phyloP scores from a whole-genome alignment of 176 grass and related monocot species.

The Carex myosuroides region DNA sequence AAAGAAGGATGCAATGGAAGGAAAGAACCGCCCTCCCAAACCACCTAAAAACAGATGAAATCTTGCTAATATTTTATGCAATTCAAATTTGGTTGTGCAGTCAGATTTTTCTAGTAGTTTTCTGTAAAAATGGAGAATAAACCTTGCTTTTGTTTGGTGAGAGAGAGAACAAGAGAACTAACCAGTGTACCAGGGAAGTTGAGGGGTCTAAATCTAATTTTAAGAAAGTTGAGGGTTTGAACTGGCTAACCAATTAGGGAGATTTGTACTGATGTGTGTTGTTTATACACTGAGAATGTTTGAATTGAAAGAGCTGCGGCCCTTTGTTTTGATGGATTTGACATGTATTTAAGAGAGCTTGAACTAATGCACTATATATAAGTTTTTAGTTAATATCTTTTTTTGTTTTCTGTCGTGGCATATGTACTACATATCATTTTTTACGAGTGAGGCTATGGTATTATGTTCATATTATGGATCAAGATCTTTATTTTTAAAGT shows the following conservation, averaged over 20 bases:
- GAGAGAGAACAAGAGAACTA: conserved; percentile 10
- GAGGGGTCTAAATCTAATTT: conserved; percentile 15
- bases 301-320: neutral
- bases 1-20: conserved; percentile 99
- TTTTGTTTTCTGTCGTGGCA: neutral
- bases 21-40: conserved; percentile 42
- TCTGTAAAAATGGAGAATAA: conserved; percentile 19
- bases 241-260: conserved; percentile 12
- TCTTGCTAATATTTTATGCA: neutral
- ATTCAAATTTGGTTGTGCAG: conserved; percentile 9
- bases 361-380: conserved; percentile 3
- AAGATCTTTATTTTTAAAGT: too few relatives aligned
- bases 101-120: conserved; percentile 19
- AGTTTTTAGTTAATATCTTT: neutral
- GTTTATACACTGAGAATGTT: conserved; percentile 21
- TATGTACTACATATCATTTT: neutral
- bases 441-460: too few relatives aligned
- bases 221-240: neutral
- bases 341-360: conserved; percentile 14
- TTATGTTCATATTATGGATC: too few relatives aligned
- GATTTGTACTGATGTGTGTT: conserved; percentile 6
- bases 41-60: conserved; percentile 21
- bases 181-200: neutral
- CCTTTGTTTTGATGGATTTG: conserved; percentile 8
- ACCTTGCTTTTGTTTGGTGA: conserved; percentile 14